Evolutionary conservation across 2,329 filamentous ascomycete genomes (phyloP).

Genomic region (Thielaviopsis euricoi): DNA sequence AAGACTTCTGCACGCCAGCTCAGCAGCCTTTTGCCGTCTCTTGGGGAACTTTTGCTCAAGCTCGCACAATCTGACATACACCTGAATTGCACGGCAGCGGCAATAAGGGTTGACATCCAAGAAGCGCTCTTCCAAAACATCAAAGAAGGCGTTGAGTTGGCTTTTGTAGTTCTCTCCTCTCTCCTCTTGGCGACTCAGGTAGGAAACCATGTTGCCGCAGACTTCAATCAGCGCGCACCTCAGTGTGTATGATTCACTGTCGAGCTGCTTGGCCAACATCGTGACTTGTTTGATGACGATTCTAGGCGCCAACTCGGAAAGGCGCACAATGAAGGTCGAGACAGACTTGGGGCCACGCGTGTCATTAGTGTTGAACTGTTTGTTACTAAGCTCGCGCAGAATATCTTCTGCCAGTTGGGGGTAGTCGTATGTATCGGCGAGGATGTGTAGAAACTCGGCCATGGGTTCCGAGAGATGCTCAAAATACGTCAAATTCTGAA

Average conservation of each 20-base stretch:
- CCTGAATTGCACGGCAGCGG: constrained; percentile 78
- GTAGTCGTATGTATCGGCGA: constrained; percentile 95
- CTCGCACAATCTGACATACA: constrained; percentile 81
- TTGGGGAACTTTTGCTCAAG: constrained; percentile 95
- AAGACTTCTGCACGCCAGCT: constrained; percentile 73
- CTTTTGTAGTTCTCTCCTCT: constrained; percentile 84
- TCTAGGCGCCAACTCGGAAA: constrained; percentile 81
- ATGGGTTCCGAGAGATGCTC: constrained; percentile 98
- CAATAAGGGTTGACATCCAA: constrained; percentile 95
- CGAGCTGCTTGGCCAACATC: constrained; percentile 79
- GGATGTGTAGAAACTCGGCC: constrained; percentile 93
- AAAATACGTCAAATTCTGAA: constrained; percentile 95
- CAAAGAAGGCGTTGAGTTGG: constrained; percentile 92
- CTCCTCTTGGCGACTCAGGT: constrained; percentile 83
- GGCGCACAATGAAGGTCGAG: constrained; percentile 78
- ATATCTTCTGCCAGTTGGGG: constrained; percentile 90
- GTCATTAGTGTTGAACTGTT: constrained; percentile 95
- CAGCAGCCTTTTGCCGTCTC: constrained; percentile 69
- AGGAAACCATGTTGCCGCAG: constrained; percentile 83
- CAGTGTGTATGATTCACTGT: constrained; percentile 93
- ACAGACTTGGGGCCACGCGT: constrained; percentile 91
- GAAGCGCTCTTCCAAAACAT: constrained; percentile 90
- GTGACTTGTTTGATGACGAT: constrained; percentile 97
- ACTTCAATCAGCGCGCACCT: constrained; percentile 91
- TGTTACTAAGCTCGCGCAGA: constrained; percentile 83